Percentiles rank a stretch among this genome's conserved stretches.
Evolutionary conservation across 164 flowering plant genomes (phyloP).

Genomic region (Aristolochia californica): DNA sequence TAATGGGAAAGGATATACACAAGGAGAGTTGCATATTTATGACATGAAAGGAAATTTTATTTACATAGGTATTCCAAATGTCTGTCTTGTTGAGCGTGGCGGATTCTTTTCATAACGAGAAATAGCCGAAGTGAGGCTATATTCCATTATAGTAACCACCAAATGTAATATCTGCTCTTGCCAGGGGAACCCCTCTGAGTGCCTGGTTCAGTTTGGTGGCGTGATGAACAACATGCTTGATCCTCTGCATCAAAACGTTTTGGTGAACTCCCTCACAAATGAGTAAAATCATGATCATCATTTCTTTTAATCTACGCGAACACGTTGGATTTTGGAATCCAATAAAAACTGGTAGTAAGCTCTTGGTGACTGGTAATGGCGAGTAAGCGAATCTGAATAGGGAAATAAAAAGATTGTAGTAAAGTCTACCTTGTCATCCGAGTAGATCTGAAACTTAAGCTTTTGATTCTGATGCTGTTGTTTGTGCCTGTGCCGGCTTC

Average conservation of each 20-base stretch:
- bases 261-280: neutral
- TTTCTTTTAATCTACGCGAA: neutral
- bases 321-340: neutral
- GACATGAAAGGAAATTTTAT: no score
- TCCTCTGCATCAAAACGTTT: constrained; percentile 31
- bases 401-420: neutral
- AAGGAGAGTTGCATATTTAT: no score
- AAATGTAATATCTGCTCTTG: constrained; percentile 43
- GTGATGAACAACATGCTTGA: constrained; percentile 46
- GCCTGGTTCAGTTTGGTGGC: constrained; percentile 50
- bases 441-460: constrained; percentile 38
- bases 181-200: constrained; percentile 39
- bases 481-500: constrained; percentile 22
- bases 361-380: neutral
- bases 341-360: neutral
- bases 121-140: neutral
- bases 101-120: no score
- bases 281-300: no score
- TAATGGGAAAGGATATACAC: no score
- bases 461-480: constrained; percentile 34
- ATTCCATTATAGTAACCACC: constrained; percentile 52
- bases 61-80: no score
- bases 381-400: neutral
- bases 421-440: constrained; percentile 39
- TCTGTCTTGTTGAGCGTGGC: no score